A percentile compares a stretch with the other conserved stretches of the same genome.
phyloP scores from a whole-genome alignment of 1,284 basidiomycete genomes.

The Xerocomus amazonicus region DNA sequence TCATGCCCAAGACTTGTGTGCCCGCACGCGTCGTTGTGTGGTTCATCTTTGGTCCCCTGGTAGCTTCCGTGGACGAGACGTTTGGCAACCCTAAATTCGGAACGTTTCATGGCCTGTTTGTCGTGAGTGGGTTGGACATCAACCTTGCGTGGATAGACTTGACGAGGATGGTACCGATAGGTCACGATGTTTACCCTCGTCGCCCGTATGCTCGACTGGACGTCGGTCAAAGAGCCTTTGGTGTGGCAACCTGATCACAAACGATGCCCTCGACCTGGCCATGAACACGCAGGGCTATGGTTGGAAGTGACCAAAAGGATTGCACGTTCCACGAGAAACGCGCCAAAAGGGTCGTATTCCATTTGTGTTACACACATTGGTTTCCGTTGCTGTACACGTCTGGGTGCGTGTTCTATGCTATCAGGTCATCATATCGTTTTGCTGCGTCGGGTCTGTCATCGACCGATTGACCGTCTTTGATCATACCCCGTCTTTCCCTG shows the following conservation, averaged over 20 bases:
- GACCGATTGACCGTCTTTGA: background rate
- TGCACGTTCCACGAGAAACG: too few species aligned
- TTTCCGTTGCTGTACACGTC: background rate
- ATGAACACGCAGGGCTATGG: too few species aligned
- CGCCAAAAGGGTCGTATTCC: background rate
- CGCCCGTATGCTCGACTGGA: conserved; percentile 15
- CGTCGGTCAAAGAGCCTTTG: too few species aligned
- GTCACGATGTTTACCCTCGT: conserved; percentile 10
- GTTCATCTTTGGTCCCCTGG: conserved; percentile 39
- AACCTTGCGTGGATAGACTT: too few species aligned
- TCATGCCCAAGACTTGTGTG: conserved; percentile 40
- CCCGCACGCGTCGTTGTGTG: conserved; percentile 40
- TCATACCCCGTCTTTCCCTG: background rate
- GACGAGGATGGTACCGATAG: background rate
- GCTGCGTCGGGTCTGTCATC: background rate
- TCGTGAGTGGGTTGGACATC: background rate
- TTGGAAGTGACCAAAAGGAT: too few species aligned
- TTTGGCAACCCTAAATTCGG: conserved; percentile 32
- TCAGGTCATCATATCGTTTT: background rate
- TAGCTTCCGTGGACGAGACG: conserved; percentile 41
- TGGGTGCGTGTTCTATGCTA: background rate
- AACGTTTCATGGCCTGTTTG: conserved; percentile 30
- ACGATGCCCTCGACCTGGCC: too few species aligned
- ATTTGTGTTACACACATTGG: background rate
- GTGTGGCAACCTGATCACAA: too few species aligned